Percentiles rank a stretch among this genome's conserved stretches.
These are phyloP conservation scores for Penicillium sp. DNA, from an alignment of 2,329 filamentous ascomycete genomes.

Conservation along the genomic window DNA sequence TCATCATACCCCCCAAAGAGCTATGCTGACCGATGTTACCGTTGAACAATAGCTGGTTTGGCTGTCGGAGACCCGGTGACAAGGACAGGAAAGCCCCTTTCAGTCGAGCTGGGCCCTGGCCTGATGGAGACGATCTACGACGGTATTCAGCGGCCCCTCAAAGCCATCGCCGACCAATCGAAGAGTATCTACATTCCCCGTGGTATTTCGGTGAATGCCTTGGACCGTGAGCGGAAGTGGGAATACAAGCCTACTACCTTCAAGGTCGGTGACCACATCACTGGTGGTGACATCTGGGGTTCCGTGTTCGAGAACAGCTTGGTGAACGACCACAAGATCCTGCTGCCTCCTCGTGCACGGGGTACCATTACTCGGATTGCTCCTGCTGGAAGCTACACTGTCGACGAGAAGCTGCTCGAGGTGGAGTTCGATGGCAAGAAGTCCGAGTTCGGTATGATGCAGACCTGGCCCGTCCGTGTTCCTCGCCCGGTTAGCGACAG, in stretches of 20 bases:
- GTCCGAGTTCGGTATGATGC: conserved; percentile 96
- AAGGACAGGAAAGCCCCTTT: conserved; percentile 91
- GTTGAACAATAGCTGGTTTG: conserved; percentile 66
- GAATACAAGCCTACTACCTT: conserved; percentile 79
- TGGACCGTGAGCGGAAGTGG: conserved; percentile 93
- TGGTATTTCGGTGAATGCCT: conserved; percentile 80
- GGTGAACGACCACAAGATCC: conserved; percentile 86
- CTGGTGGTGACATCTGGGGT: conserved; percentile 94
- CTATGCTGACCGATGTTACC: conserved; percentile 10
- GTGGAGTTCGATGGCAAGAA: conserved; percentile 97
- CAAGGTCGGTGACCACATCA: conserved; percentile 96
- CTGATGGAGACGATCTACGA: conserved; percentile 99
- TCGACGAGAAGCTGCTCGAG: conserved; percentile 90
- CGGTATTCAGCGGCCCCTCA: conserved; percentile 93
- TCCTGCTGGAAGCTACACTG: conserved; percentile 86
- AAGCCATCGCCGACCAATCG: conserved; percentile 72
- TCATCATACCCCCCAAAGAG: conserved; percentile 4
- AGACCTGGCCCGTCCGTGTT: conserved; percentile 95
- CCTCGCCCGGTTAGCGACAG: conserved; percentile 91
- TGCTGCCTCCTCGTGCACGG: conserved; percentile 83
- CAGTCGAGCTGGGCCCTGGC: conserved; percentile 94
- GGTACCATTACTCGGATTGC: conserved; percentile 92
- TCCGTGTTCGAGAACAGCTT: conserved; percentile 95
- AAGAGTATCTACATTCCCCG: conserved; percentile 97
- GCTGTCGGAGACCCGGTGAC: conserved; percentile 90